Percentiles rank a stretch among this genome's conserved stretches.
phyloP scores from a whole-genome alignment of 2,329 filamentous ascomycete genomes.

The Epichloe elymi region DNA sequence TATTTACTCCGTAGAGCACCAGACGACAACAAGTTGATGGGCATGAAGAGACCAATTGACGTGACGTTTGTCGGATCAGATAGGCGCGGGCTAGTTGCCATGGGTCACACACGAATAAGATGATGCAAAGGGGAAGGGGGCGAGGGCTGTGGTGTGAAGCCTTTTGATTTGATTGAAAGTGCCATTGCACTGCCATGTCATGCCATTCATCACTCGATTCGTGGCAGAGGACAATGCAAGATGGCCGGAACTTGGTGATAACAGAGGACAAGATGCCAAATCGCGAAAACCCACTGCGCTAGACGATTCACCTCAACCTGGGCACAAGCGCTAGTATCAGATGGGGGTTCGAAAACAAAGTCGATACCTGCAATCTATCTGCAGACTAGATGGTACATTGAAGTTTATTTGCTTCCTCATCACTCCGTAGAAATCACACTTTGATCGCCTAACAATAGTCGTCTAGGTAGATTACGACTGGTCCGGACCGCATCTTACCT shows the following conservation, averaged over 20 bases:
- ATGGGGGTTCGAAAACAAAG: neutral
- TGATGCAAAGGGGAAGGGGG: too few relatives aligned
- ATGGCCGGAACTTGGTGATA: neutral
- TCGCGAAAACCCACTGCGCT: neutral
- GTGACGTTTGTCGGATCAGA: neutral
- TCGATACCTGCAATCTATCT: neutral
- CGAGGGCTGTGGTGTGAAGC: too few relatives aligned
- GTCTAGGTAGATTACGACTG: too few relatives aligned
- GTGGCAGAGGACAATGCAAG: neutral
- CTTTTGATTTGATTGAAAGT: too few relatives aligned
- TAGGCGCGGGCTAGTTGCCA: neutral
- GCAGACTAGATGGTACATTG: neutral
- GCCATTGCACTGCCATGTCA: neutral
- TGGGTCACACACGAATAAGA: too few relatives aligned
- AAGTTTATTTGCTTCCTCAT: too few relatives aligned
- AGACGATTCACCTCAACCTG: neutral
- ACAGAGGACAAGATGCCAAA: neutral
- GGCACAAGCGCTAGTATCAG: neutral
- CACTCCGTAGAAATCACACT: too few relatives aligned
- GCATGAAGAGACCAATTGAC: neutral
- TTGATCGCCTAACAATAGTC: too few relatives aligned
- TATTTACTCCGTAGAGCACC: too few relatives aligned
- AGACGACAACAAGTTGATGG: too few relatives aligned
- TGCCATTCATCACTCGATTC: neutral
- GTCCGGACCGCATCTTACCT: too few relatives aligned